Evolutionary conservation across 148 eudicot genomes (phyloP), one percentile per base, ranked within the genome.

Genomic region (Vaccinium myrtillus): DNA sequence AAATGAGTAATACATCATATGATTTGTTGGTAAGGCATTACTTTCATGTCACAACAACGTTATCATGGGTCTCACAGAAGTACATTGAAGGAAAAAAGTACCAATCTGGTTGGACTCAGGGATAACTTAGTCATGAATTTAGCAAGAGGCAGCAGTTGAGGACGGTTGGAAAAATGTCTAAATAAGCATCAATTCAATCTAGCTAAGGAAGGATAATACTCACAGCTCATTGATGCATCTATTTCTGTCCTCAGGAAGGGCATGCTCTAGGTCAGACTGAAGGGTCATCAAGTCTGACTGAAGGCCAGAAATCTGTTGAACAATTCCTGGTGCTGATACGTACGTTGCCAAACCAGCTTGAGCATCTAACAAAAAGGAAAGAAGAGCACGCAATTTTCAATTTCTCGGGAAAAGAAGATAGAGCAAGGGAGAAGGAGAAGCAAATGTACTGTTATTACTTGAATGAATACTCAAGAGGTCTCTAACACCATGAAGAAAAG

Each of bases 401-500:
- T 50, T 8, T 32, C 19, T 12, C 27, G 18, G 32, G 43, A 69
- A 27, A 30, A 27, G 39, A 2, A 51, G 56, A n/a, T n/a, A 25
- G 21, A 78, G 13, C 5, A 7, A 78, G 65, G 36, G 30, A 27
- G 55, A 13, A 19, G 43, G 21, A 10, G 69, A 30, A 50, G 77
- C 19, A 71, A 15, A 21, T 6, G 74, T 21, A 78, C 27, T 8
- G 79, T 23, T 39, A 56, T 91, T 97, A 97, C 99, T 95, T 88
- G 98, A 97, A 91, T 95, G 91, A 79, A 95, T 93, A 88, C 99
- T 94, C 85, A 97, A 85, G 81, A 97, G 98, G 84, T 97, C 99
- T 91, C 98, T 94, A 82, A 97, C 92, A 53, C 99, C 97, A 91
- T 97, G 99, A 83, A 97, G 88, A 89, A 97, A 93, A 79, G 92